Evolutionary conservation across 192 early-diverging fungal species (phyloP).

Genomic region (Coemansia sp.): DNA sequence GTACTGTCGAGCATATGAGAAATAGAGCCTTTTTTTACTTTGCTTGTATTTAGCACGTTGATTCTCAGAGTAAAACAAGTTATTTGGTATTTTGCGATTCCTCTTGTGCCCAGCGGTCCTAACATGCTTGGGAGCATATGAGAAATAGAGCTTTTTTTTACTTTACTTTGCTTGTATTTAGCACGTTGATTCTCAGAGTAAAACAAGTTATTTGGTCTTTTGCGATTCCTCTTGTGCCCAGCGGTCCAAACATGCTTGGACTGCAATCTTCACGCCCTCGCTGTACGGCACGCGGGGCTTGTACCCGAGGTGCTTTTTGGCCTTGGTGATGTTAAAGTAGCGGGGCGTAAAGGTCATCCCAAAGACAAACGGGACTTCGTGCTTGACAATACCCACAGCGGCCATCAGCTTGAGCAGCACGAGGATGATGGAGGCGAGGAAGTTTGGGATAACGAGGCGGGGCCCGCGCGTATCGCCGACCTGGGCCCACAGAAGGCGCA

Average conservation of each 20-base stretch:
- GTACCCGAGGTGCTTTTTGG: constrained; percentile 69
- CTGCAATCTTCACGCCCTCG: constrained; percentile 56
- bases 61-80: too few species aligned
- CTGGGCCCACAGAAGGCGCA: constrained; percentile 66
- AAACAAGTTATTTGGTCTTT: constrained; percentile 2
- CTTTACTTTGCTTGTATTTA: not conserved
- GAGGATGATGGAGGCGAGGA: constrained; percentile 66
- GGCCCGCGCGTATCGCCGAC: constrained; percentile 58
- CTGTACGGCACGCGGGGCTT: constrained; percentile 55
- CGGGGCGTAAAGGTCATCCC: constrained; percentile 75
- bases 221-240: constrained; percentile 35
- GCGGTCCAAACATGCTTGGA: constrained; percentile 43
- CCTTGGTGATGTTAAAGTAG: constrained; percentile 88
- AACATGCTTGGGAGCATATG: constrained; percentile 38
- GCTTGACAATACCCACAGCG: constrained; percentile 58
- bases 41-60: not conserved
- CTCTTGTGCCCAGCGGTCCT: constrained; percentile 43
- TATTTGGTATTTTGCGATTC: constrained; percentile 7
- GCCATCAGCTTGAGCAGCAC: constrained; percentile 60
- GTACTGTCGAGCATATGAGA: constrained; percentile 13
- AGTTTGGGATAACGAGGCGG: constrained; percentile 59
- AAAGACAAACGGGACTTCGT: constrained; percentile 78
- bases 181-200: too few species aligned
- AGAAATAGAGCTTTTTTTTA: constrained; percentile 6
- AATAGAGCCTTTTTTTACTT: constrained; percentile 1